Evolutionary conservation across 257 asterid genomes (phyloP), one percentile per base, ranked within the genome.

Genomic region (Plantago elongata): DNA sequence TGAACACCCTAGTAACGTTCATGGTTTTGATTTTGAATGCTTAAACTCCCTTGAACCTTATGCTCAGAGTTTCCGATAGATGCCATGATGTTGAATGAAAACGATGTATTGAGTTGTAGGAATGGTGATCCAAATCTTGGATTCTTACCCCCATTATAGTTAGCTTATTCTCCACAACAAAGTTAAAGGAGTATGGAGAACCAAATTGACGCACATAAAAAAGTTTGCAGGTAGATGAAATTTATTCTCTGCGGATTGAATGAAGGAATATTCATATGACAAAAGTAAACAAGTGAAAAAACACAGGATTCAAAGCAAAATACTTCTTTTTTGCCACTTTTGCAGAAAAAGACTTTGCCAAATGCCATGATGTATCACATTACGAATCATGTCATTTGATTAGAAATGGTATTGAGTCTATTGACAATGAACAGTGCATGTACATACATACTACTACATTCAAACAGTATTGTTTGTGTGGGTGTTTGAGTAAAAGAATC

Each of bases 261-360:
- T 22, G 40, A 34, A 54, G 34, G 59, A 54, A 54, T 54, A 54
- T 54, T 54, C 59, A 54, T 29, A 2, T 54, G 59, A 34, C 40
- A 54, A 54, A 54, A 54, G 43, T 54, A 54, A 54, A 12, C 16
- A 54, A 54, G 15, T 22, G 15, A 13, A 51, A 22, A 51, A 34
- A 34, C 38, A 7, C 13, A 51, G 56, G 22, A 51, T 18, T 51
- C 57, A 17, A 15, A 16, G 56, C 56, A 17, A 34, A 34, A 4
- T 7, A 34, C 40, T 34, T 34, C 27, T 34, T 12, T 12, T 51
- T 51, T 51, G 34, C 37, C n/a, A 54, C 59, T 54, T 54, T 54
- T 27, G 15, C 59, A 54, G 43, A 54, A 54, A 54, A 22, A 54
- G 59, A 52, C 18, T 52, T 52, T 52, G n/a, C 12, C 56, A 51